These are phyloP conservation scores for Ascochyta rabiei DNA, from an alignment of 2,329 filamentous ascomycete genomes.

Conservation along the genomic window DNA sequence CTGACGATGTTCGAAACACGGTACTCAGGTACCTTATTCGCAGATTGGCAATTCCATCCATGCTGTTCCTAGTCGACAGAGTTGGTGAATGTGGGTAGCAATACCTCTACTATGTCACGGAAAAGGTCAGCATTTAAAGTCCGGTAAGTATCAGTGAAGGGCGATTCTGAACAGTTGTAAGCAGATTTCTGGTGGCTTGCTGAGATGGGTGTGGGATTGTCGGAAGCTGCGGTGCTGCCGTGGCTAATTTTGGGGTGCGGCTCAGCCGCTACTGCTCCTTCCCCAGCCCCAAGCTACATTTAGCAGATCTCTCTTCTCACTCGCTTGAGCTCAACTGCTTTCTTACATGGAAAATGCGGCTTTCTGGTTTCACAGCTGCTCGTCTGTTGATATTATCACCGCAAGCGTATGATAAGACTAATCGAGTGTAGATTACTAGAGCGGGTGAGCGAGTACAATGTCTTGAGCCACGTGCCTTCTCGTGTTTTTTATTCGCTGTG, in stretches of 20 bases:
- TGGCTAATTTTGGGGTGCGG: constrained; percentile 3
- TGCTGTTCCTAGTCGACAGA: not conserved
- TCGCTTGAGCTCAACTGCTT: not conserved
- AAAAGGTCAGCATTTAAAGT: not conserved
- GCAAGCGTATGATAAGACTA: not conserved
- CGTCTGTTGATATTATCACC: not conserved
- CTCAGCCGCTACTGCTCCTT: constrained; percentile 4
- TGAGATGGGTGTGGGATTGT: not conserved
- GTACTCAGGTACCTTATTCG: not conserved
- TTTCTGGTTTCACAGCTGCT: not conserved
- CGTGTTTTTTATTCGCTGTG: not conserved
- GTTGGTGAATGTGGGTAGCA: not conserved
- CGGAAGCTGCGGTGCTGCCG: not conserved
- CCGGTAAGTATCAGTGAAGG: not conserved
- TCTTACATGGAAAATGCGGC: too few relatives aligned
- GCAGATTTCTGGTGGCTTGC: constrained; percentile 3
- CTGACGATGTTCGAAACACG: not conserved
- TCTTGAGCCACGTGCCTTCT: not conserved
- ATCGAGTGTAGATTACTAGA: not conserved
- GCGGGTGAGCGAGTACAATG: not conserved
- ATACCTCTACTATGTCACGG: not conserved
- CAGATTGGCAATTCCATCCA: not conserved
- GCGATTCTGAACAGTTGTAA: not conserved
- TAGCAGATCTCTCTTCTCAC: not conserved
- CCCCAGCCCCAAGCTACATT: not conserved